Conservation (phyloP, 2,329 filamentous ascomycete species). For the Fusarium heterosporum region DNA sequence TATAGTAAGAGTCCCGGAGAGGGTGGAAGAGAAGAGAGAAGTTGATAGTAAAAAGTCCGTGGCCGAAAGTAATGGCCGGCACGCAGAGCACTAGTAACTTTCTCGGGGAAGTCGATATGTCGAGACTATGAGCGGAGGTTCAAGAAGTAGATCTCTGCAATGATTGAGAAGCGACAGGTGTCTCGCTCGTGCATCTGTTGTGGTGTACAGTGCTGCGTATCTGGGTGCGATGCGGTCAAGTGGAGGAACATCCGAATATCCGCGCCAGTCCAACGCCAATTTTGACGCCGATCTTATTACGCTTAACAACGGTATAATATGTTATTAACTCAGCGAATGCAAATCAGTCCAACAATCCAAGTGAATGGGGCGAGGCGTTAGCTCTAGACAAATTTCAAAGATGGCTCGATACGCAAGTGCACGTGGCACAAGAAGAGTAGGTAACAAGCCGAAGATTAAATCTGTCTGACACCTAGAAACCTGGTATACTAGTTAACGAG, state of each 20-base stretch:
- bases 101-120: slow-evolving; percentile 5
- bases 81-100: slow-evolving; percentile 10
- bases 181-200: slow-evolving; percentile 2
- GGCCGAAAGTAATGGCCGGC: neutral
- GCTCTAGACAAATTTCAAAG: slow-evolving; percentile 5
- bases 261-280: slow-evolving; percentile 17
- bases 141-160: neutral
- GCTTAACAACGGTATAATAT: slow-evolving; percentile 11
- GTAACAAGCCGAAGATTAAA: slow-evolving; percentile 4
- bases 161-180: slow-evolving; percentile 3
- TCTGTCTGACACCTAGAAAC: neutral
- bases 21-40: neutral
- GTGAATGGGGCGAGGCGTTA: neutral
- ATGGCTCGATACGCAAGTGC: slow-evolving; percentile 3
- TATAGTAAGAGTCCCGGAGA: neutral
- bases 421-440: neutral
- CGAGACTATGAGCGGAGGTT: neutral
- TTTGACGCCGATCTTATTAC: slow-evolving; percentile 10
- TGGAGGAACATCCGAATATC: slow-evolving; percentile 12
- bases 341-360: neutral
- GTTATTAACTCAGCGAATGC: slow-evolving; percentile 2
- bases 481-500: neutral
- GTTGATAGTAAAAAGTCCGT: slow-evolving; percentile 1
- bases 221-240: slow-evolving; percentile 12
- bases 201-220: slow-evolving; percentile 8